Percentiles rank a stretch among this genome's conserved stretches.
phyloP scores from a whole-genome alignment of 2,329 filamentous ascomycete species.

The Exophiala viscosa region DNA sequence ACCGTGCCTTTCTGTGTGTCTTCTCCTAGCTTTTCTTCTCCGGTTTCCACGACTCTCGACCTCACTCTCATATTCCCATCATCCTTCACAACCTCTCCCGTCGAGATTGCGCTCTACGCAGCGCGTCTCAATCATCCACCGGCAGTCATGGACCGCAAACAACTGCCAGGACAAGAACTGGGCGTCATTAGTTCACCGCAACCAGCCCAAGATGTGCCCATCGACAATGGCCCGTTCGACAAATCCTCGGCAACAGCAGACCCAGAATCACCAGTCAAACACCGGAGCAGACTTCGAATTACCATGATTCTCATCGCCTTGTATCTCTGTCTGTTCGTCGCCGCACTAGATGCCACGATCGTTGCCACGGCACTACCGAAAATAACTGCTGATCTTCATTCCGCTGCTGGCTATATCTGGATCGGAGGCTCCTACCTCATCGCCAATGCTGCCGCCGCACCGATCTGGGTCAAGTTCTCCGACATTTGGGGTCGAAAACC shows the following conservation, averaged over 20 bases:
- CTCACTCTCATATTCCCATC: not conserved
- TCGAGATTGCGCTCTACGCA: not conserved
- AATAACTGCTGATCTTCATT: slow-evolving; percentile 49
- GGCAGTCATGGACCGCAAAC: not conserved
- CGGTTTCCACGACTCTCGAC: too few species aligned
- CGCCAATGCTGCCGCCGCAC: slow-evolving; percentile 62
- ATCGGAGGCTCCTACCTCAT: slow-evolving; percentile 72
- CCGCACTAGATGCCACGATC: slow-evolving; percentile 33
- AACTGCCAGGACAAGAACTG: slow-evolving; percentile 1
- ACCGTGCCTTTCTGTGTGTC: too few species aligned
- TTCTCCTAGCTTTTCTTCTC: too few species aligned
- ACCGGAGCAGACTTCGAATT: slow-evolving; percentile 24
- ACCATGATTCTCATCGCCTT: slow-evolving; percentile 29
- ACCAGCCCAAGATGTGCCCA: slow-evolving; percentile 4
- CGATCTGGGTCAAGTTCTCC: slow-evolving; percentile 64
- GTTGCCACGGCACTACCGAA: slow-evolving; percentile 34
- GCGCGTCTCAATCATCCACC: not conserved
- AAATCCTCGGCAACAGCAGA: slow-evolving; percentile 9
- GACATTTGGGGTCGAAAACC: slow-evolving; percentile 59
- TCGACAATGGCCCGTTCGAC: slow-evolving; percentile 1
- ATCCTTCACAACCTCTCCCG: not conserved
- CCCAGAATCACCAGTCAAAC: slow-evolving; percentile 29
- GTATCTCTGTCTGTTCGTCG: slow-evolving; percentile 30
- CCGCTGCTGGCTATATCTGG: slow-evolving; percentile 70
- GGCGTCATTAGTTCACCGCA: slow-evolving; percentile 8